phyloP scores from a whole-genome alignment of 2,329 filamentous ascomycete genomes.

The Xylaria sp. region DNA sequence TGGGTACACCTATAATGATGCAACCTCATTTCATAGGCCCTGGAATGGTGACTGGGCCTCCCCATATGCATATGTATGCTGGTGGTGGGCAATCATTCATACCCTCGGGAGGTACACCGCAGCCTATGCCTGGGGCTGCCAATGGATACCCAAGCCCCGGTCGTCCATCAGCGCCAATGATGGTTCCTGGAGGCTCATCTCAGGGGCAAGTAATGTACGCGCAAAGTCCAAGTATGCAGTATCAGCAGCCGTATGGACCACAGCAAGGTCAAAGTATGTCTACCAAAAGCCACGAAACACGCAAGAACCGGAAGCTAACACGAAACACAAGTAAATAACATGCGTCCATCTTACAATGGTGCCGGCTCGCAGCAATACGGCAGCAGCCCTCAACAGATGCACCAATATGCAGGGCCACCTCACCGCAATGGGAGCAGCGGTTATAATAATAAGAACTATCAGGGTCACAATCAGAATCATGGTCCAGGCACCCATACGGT shows the following conservation, averaged over 20 bases:
- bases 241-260: constrained; percentile 77
- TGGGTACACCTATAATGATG: constrained; percentile 86
- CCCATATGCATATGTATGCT: constrained; percentile 86
- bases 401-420: constrained; percentile 68
- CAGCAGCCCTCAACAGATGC: constrained; percentile 72
- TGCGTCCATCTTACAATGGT: constrained; percentile 67
- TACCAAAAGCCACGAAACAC: constrained; percentile 35
- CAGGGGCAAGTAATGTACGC: constrained; percentile 83
- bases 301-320: constrained; percentile 50
- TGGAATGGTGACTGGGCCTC: constrained; percentile 73
- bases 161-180: constrained; percentile 82
- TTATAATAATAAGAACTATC: constrained; percentile 62
- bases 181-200: constrained; percentile 94
- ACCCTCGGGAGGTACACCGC: constrained; percentile 65
- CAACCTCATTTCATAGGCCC: constrained; percentile 79
- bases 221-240: constrained; percentile 79
- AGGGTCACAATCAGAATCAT: constrained; percentile 57
- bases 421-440: constrained; percentile 68
- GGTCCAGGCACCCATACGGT: constrained; percentile 49
- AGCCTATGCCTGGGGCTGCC: constrained; percentile 67
- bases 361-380: constrained; percentile 70
- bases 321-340: constrained; percentile 64
- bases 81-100: constrained; percentile 73
- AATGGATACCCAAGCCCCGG: constrained; percentile 91
- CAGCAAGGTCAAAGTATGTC: constrained; percentile 81